Evolutionary conservation across 2,329 filamentous ascomycete species (phyloP).

Genomic region (Massarina eburnea): DNA sequence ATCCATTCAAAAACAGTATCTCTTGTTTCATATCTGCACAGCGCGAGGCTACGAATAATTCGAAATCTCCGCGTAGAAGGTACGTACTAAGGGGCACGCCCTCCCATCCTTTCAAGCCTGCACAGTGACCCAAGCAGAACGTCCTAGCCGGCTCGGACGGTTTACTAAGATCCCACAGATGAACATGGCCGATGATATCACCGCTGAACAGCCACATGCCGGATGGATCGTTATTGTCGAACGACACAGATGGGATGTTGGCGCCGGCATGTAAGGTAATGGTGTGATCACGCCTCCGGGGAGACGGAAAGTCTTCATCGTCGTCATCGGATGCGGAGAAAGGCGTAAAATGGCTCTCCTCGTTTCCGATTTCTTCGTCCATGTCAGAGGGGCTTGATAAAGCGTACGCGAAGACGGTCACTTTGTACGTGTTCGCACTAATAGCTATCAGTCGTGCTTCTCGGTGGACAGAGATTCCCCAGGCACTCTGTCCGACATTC

Average conservation of each 20-base stretch:
- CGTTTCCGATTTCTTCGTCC: neutral
- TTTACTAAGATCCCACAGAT: slow-evolving; percentile 50
- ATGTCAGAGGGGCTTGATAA: slow-evolving; percentile 35
- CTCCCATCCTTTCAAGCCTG: slow-evolving; percentile 9
- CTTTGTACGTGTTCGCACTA: slow-evolving; percentile 69
- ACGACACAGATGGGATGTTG: slow-evolving; percentile 62
- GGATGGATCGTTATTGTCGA: slow-evolving; percentile 61
- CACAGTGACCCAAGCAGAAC: slow-evolving; percentile 31
- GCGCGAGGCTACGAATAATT: too few species aligned
- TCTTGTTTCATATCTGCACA: too few species aligned
- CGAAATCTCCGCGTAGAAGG: neutral
- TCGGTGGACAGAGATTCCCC: slow-evolving; percentile 83
- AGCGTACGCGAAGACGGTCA: slow-evolving; percentile 63
- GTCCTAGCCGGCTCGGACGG: slow-evolving; percentile 13
- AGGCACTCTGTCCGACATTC: slow-evolving; percentile 77
- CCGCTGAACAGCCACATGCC: slow-evolving; percentile 61
- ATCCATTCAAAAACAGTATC: neutral
- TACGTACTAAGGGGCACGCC: slow-evolving; percentile 7
- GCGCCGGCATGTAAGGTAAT: slow-evolving; percentile 18
- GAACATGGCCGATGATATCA: slow-evolving; percentile 55
- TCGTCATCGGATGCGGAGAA: slow-evolving; percentile 1
- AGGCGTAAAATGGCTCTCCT: neutral
- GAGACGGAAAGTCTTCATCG: slow-evolving; percentile 27
- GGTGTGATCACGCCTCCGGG: slow-evolving; percentile 27
- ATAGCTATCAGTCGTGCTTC: slow-evolving; percentile 83